A percentile compares a stretch with the other conserved stretches of the same genome.
These are phyloP conservation scores for Ophioceras dolichostomum DNA, from an alignment of 2,329 filamentous ascomycete species.

Conservation along the genomic window DNA sequence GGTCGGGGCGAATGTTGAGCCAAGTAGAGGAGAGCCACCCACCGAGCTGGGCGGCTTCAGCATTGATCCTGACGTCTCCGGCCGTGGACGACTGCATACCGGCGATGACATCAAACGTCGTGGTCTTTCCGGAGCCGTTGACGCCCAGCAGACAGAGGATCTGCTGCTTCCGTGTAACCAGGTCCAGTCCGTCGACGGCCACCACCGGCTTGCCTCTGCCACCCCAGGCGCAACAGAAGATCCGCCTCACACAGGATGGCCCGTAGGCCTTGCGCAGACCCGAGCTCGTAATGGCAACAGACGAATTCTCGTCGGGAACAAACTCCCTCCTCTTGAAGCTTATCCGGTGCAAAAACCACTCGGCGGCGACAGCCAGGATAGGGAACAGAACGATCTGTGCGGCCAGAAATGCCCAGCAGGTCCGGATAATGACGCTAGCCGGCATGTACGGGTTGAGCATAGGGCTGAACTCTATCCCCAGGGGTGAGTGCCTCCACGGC, in stretches of 20 bases:
- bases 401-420: constrained; percentile 67
- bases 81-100: constrained; percentile 67
- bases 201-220: constrained; percentile 50
- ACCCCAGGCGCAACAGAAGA: constrained; percentile 36
- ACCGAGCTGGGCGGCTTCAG: constrained; percentile 59
- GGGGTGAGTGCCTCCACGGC: no score
- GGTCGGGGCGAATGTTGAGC: no score
- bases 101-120: constrained; percentile 77
- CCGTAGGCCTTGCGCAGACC: constrained; percentile 68
- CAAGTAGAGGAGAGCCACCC: no score
- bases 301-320: constrained; percentile 19
- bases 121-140: constrained; percentile 88
- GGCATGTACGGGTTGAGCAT: no score
- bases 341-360: constrained; percentile 65
- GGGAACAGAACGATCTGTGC: constrained; percentile 72
- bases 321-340: constrained; percentile 48
- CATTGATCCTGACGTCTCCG: constrained; percentile 66
- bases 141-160: constrained; percentile 80
- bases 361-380: constrained; percentile 60
- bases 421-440: no score
- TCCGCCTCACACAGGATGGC: constrained; percentile 47
- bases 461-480: no score
- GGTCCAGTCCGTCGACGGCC: constrained; percentile 62
- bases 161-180: constrained; percentile 65
- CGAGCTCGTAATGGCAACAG: constrained; percentile 55